A percentile compares a stretch with the other conserved stretches of the same genome.
Conservation (phyloP, 1,284 basidiomycete species). For the Meira miltonrushii region DNA sequence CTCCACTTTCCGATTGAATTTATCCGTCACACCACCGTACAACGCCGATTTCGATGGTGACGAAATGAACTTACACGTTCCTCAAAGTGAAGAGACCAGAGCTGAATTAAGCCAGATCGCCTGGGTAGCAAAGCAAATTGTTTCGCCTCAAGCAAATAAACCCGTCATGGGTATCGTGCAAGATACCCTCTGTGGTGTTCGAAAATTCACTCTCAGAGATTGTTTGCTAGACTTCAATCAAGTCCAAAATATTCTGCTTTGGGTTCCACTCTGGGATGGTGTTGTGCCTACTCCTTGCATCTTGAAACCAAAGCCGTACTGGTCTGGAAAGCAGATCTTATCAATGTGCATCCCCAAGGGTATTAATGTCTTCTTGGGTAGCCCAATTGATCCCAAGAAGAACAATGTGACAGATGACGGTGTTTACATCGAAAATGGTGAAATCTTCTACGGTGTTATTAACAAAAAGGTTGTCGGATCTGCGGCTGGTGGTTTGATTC, state of each 20-base stretch:
- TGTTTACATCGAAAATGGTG: slow-evolving; percentile 94
- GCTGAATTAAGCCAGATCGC: slow-evolving; percentile 96
- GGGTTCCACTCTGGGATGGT: slow-evolving; percentile 97
- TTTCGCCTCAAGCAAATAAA: slow-evolving; percentile 98
- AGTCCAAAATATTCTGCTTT: slow-evolving; percentile 90
- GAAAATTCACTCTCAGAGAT: slow-evolving; percentile 94
- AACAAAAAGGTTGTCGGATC: slow-evolving; percentile 98
- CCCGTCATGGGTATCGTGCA: slow-evolving; percentile 99
- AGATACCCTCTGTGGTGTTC: slow-evolving; percentile 93
- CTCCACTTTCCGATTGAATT: slow-evolving; percentile 95
- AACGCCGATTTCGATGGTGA: slow-evolving; percentile 81
- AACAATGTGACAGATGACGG: slow-evolving; percentile 67
- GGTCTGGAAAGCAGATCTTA: slow-evolving; percentile 96
- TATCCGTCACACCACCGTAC: slow-evolving; percentile 65
- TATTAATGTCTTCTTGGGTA: slow-evolving; percentile 70
- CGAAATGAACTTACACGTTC: slow-evolving; percentile 95
- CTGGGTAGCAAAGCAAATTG: slow-evolving; percentile 99
- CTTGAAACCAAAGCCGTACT: slow-evolving; percentile 91
- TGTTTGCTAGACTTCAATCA: slow-evolving; percentile 49
- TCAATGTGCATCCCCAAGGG: slow-evolving; percentile 89
- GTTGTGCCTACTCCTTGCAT: slow-evolving; percentile 85
- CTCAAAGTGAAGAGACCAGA: slow-evolving; percentile 97
- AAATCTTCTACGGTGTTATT: slow-evolving; percentile 89
- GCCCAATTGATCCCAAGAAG: slow-evolving; percentile 34
- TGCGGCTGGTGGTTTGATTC: slow-evolving; percentile 79